Conservation (phyloP, 768 basidiomycete genomes). For the Ramaria sp. region DNA sequence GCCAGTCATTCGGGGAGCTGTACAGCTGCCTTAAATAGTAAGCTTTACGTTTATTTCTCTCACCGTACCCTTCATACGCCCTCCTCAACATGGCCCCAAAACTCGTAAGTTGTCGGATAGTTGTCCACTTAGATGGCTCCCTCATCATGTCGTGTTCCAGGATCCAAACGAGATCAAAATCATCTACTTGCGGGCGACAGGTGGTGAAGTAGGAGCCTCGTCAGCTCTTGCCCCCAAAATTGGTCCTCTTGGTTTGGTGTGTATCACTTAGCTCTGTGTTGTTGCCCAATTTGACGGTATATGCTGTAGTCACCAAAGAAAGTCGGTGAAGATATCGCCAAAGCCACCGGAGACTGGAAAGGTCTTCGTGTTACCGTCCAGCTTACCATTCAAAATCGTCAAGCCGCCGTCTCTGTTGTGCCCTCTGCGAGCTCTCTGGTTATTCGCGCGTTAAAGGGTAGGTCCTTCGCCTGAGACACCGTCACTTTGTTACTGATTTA, state of each 20-base stretch:
- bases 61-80: not conserved
- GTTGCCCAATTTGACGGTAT: too few relatives aligned
- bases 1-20: slow-evolving; percentile 3
- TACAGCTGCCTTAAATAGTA: not conserved
- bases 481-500: slow-evolving; percentile 1
- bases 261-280: slow-evolving; percentile 20
- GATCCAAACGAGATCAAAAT: slow-evolving; percentile 81
- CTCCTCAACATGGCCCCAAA: slow-evolving; percentile 61
- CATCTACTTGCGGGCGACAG: slow-evolving; percentile 96
- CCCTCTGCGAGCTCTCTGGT: slow-evolving; percentile 92
- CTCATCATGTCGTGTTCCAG: not conserved
- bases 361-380: slow-evolving; percentile 98
- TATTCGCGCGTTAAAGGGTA: slow-evolving; percentile 96
- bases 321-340: slow-evolving; percentile 99
- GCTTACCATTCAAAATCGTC: slow-evolving; percentile 99
- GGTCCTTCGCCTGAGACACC: slow-evolving; percentile 12
- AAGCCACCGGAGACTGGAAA: slow-evolving; percentile 97
- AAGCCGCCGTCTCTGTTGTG: slow-evolving; percentile 93
- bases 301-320: slow-evolving; percentile 95
- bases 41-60: not conserved
- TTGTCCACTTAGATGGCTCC: not conserved
- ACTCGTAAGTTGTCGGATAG: slow-evolving; percentile 37
- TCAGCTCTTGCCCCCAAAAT: slow-evolving; percentile 99
- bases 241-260: slow-evolving; percentile 97
- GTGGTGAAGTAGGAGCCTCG: slow-evolving; percentile 99